Percentiles rank a stretch among this genome's conserved stretches.
phyloP scores from a whole-genome alignment of 768 basidiomycete species.

The Russula sp. region DNA sequence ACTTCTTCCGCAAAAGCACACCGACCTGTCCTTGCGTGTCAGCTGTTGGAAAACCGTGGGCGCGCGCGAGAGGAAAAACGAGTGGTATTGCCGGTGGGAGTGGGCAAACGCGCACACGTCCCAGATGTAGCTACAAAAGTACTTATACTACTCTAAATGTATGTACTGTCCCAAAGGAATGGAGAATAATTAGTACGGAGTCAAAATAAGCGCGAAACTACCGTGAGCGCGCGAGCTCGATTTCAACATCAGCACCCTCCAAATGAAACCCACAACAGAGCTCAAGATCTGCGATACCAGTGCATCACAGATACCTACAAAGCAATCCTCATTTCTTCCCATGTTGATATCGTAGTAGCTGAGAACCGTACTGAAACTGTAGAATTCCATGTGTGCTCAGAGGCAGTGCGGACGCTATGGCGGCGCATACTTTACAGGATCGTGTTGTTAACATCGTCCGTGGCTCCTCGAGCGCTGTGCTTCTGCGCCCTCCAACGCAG shows the following conservation, averaged over 20 bases:
- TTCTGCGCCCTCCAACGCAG: constrained; percentile 44
- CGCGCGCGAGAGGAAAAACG: too few relatives aligned
- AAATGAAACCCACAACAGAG: constrained; percentile 68
- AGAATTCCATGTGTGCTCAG: constrained; percentile 64
- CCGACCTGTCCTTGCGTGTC: constrained; percentile 57
- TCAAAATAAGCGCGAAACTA: too few relatives aligned
- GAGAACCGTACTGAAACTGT: constrained; percentile 65
- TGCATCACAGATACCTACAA: constrained; percentile 64
- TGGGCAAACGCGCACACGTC: too few relatives aligned
- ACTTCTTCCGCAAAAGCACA: constrained; percentile 50
- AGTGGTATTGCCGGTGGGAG: too few relatives aligned
- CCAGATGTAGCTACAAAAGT: too few relatives aligned
- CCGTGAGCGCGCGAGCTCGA: too few relatives aligned
- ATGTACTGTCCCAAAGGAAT: too few relatives aligned
- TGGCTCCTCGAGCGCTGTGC: constrained; percentile 76
- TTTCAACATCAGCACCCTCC: constrained; percentile 56
- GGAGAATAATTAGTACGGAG: too few relatives aligned
- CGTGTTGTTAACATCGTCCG: constrained; percentile 53
- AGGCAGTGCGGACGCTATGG: constrained; percentile 61
- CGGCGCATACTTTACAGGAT: constrained; percentile 59
- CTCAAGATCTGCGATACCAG: too few relatives aligned
- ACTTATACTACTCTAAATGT: too few relatives aligned
- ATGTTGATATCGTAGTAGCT: constrained; percentile 52
- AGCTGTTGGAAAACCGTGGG: too few relatives aligned
- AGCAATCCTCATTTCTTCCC: constrained; percentile 39